Percentiles rank a stretch among this genome's conserved stretches.
Evolutionary conservation across 129 eudicot species (phyloP).

Genomic region (Kitagawia praeruptora): DNA sequence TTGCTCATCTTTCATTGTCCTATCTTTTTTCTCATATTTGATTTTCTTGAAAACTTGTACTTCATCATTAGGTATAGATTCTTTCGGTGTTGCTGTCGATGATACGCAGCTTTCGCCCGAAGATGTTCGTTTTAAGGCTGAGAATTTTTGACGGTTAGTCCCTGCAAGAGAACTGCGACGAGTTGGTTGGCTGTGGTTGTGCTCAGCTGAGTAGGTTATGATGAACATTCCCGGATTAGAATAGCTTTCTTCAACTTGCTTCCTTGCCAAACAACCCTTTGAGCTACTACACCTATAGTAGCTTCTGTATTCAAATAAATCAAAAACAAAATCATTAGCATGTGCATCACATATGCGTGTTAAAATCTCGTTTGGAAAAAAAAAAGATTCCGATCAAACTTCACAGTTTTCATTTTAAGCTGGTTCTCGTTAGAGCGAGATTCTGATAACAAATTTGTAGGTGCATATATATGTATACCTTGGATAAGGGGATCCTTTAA

Average conservation of each 20-base stretch:
- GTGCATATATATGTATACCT: slow-evolving; percentile 30
- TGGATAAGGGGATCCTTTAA: slow-evolving; percentile 91
- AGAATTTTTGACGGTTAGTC: slow-evolving; percentile 34
- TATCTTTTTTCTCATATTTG: slow-evolving; percentile 23
- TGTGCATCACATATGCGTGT: background rate
- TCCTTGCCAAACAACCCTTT: slow-evolving; percentile 78
- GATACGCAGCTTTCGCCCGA: slow-evolving; percentile 13
- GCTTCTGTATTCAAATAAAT: slow-evolving; percentile 39
- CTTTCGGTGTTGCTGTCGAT: slow-evolving; percentile 12
- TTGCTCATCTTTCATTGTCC: slow-evolving; percentile 7
- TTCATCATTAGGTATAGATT: background rate
- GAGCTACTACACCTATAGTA: slow-evolving; percentile 80
- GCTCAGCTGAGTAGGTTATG: slow-evolving; percentile 75
- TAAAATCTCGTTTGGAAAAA: too few species aligned
- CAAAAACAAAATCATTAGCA: background rate
- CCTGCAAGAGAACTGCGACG: slow-evolving; percentile 71
- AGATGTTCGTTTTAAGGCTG: slow-evolving; percentile 28
- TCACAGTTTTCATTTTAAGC: background rate
- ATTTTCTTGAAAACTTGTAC: background rate
- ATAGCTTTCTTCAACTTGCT: slow-evolving; percentile 86
- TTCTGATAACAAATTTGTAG: background rate
- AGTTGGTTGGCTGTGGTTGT: slow-evolving; percentile 73
- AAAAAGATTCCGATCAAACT: background rate
- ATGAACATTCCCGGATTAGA: slow-evolving; percentile 51
- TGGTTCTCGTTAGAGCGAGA: background rate